These are phyloP conservation scores for Mortierella sp. DNA, from an alignment of 371 early-diverging fungal genomes.

Conservation along the genomic window DNA sequence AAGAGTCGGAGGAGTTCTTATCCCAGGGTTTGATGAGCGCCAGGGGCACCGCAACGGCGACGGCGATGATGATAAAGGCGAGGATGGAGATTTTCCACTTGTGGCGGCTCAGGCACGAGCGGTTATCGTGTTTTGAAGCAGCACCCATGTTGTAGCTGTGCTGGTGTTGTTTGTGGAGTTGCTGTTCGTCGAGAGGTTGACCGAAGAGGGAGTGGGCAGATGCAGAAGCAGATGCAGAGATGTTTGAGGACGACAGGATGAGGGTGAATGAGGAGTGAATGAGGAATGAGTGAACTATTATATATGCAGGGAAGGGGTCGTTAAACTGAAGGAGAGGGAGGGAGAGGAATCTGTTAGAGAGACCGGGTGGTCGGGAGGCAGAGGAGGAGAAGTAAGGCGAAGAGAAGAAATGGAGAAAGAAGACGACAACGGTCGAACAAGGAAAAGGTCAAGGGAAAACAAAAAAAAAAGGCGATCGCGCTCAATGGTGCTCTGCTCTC, in stretches of 20 bases:
- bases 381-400: neutral
- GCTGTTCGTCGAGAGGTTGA: constrained; percentile 12
- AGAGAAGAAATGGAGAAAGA: neutral
- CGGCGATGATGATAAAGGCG: constrained; percentile 16
- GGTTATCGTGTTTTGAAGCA: neutral
- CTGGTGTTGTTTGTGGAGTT: neutral
- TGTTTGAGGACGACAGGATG: constrained; percentile 54
- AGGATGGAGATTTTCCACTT: constrained; percentile 22
- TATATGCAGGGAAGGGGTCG: neutral
- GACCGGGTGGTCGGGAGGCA: neutral
- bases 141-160: neutral
- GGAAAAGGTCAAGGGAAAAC: neutral
- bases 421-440: neutral
- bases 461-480: neutral
- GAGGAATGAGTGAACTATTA: neutral
- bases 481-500: neutral
- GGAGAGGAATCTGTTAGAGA: neutral
- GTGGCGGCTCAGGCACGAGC: constrained; percentile 30
- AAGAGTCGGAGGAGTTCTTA: constrained; percentile 12
- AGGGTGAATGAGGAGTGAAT: neutral
- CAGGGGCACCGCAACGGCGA: constrained; percentile 30
- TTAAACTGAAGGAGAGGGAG: neutral
- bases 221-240: constrained; percentile 59
- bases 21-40: constrained; percentile 44
- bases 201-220: constrained; percentile 55